Conservation (phyloP, 2,329 filamentous ascomycete genomes). For the Scedosporium minutisporum region DNA sequence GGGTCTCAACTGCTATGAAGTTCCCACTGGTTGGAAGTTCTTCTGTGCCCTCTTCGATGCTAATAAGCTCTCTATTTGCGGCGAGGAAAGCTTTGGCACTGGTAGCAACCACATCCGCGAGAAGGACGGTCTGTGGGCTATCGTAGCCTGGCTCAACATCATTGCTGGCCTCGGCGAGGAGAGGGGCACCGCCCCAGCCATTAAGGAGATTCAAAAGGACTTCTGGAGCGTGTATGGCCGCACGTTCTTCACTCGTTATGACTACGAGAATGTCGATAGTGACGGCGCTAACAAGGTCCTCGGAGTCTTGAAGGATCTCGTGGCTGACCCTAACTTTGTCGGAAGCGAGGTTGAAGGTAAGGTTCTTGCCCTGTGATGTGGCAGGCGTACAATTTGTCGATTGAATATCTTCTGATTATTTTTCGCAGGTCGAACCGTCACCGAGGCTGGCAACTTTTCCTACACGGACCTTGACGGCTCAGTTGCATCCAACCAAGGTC, state of each 20-base stretch:
- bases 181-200: slow-evolving; percentile 74
- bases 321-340: slow-evolving; percentile 65
- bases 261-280: slow-evolving; percentile 91
- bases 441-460: slow-evolving; percentile 88
- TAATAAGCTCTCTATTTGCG: slow-evolving; percentile 94
- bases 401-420: background rate
- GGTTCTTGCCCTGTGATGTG: background rate
- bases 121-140: slow-evolving; percentile 96
- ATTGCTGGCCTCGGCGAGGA: slow-evolving; percentile 86
- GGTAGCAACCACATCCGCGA: slow-evolving; percentile 98
- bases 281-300: slow-evolving; percentile 88
- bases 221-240: slow-evolving; percentile 96
- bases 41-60: slow-evolving; percentile 94
- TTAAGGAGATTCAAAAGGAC: slow-evolving; percentile 90
- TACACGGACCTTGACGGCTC: slow-evolving; percentile 99
- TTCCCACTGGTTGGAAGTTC: slow-evolving; percentile 98
- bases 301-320: slow-evolving; percentile 66
- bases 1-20: slow-evolving; percentile 85
- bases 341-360: slow-evolving; percentile 68
- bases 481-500: slow-evolving; percentile 88
- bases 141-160: slow-evolving; percentile 97
- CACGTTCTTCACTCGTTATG: slow-evolving; percentile 98
- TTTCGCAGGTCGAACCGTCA: slow-evolving; percentile 59
- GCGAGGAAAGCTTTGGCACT: slow-evolving; percentile 96
- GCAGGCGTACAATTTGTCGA: background rate